Conservation (phyloP, 495 filamentous ascomycete genomes). For the Aspergillus carlsbadensis region DNA sequence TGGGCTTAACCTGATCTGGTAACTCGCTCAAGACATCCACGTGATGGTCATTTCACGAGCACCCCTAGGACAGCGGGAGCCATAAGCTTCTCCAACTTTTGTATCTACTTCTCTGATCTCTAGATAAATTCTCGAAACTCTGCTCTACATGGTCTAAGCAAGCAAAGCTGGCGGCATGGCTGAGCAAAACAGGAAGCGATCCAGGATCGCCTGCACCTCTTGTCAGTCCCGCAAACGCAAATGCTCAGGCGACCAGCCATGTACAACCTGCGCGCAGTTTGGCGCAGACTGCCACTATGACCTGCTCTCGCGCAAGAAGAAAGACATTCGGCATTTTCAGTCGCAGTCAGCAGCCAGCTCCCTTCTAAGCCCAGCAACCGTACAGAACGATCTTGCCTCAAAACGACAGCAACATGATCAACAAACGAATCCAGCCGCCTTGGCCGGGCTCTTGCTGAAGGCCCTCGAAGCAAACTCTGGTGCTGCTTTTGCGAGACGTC, state of each 20-base stretch:
- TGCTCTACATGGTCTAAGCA: not conserved
- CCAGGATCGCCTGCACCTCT: slow-evolving; percentile 48
- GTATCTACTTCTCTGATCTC: too few species aligned
- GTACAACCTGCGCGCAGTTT: slow-evolving; percentile 48
- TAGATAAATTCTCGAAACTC: too few species aligned
- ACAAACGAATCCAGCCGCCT: slow-evolving; percentile 7
- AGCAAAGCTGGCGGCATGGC: slow-evolving; percentile 22
- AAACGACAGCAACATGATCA: slow-evolving; percentile 1
- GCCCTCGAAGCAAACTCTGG: slow-evolving; percentile 54
- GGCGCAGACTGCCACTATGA: slow-evolving; percentile 50
- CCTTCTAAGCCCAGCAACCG: slow-evolving; percentile 16
- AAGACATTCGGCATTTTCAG: slow-evolving; percentile 19
- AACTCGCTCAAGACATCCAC: not conserved
- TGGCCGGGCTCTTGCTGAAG: slow-evolving; percentile 24
- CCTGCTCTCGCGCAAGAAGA: slow-evolving; percentile 35
- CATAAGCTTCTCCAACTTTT: too few species aligned
- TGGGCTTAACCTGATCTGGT: not conserved
- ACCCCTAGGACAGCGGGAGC: too few species aligned
- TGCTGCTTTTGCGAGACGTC: slow-evolving; percentile 52
- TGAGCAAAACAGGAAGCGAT: slow-evolving; percentile 40
- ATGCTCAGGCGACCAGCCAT: slow-evolving; percentile 52
- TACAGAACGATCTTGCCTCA: slow-evolving; percentile 14
- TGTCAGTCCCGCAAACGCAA: slow-evolving; percentile 56
- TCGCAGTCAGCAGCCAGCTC: slow-evolving; percentile 13
- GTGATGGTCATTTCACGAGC: not conserved